phyloP scores from a whole-genome alignment of 495 filamentous ascomycete genomes.

The Neurospora sp. region DNA sequence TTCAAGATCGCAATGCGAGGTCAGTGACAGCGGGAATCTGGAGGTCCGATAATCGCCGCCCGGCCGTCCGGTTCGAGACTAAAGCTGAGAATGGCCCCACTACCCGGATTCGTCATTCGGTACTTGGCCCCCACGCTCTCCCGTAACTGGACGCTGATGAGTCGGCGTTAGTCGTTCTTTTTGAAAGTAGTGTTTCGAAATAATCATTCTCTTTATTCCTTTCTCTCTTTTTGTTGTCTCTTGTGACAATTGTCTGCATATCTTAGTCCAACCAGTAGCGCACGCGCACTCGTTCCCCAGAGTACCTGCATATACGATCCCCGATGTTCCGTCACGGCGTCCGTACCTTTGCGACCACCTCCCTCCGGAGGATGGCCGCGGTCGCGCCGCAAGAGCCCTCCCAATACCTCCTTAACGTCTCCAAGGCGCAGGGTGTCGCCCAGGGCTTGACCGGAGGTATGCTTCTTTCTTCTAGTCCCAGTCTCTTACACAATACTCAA shows the following conservation, averaged over 20 bases:
- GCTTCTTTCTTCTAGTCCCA: neutral
- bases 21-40: neutral
- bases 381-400: slow-evolving; percentile 21
- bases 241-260: neutral
- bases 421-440: slow-evolving; percentile 73
- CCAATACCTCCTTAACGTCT: slow-evolving; percentile 42
- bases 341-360: slow-evolving; percentile 41
- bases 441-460: slow-evolving; percentile 82
- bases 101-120: neutral
- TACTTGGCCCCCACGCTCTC: neutral
- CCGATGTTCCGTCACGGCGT: slow-evolving; percentile 44
- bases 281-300: neutral
- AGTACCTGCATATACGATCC: neutral
- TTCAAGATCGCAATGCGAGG: neutral
- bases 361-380: slow-evolving; percentile 21
- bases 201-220: neutral
- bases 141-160: neutral
- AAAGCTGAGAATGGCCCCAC: neutral
- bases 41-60: neutral
- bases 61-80: neutral
- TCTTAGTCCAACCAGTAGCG: neutral
- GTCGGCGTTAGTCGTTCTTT: neutral
- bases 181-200: neutral
- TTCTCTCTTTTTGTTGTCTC: neutral
- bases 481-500: neutral